Percentiles rank a stretch among this genome's conserved stretches.
Conservation (phyloP, 148 eudicot genomes). For the Polygonum aviculare region DNA sequence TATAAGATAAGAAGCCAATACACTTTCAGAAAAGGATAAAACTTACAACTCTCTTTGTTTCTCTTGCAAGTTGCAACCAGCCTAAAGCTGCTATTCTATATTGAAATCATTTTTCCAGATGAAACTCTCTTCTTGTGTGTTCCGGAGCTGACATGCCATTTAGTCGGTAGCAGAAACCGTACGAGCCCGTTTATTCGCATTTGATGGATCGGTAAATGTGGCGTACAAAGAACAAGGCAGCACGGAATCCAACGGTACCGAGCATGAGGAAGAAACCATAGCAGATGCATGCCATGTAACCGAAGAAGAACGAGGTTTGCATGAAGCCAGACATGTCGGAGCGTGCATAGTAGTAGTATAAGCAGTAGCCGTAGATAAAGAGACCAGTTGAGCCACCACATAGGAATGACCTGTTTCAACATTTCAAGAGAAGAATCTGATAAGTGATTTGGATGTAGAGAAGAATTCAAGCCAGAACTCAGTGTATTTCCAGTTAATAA, state of each 20-base stretch:
- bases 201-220: conserved; percentile 11
- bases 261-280: conserved; percentile 13
- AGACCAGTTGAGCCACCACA: conserved; percentile 13
- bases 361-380: conserved; percentile 10
- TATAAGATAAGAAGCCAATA: neutral
- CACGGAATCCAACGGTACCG: conserved; percentile 8
- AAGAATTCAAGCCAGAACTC: neutral
- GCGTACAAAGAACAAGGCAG: conserved; percentile 9
- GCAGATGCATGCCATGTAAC: conserved; percentile 10
- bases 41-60: conserved; percentile 2
- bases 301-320: conserved; percentile 12
- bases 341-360: conserved; percentile 9
- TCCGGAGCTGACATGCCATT: neutral
- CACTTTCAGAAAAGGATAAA: neutral
- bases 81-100: conserved; percentile 3
- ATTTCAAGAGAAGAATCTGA: neutral
- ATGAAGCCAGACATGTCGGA: conserved; percentile 8
- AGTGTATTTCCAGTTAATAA: neutral
- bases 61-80: neutral
- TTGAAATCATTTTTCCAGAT: neutral
- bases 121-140: neutral
- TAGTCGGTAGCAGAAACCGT: neutral
- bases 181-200: neutral
- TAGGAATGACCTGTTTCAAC: conserved; percentile 6
- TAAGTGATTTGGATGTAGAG: neutral